These are phyloP conservation scores for Xylariaceae sp. DNA, from an alignment of 2,329 filamentous ascomycete genomes.

Conservation along the genomic window DNA sequence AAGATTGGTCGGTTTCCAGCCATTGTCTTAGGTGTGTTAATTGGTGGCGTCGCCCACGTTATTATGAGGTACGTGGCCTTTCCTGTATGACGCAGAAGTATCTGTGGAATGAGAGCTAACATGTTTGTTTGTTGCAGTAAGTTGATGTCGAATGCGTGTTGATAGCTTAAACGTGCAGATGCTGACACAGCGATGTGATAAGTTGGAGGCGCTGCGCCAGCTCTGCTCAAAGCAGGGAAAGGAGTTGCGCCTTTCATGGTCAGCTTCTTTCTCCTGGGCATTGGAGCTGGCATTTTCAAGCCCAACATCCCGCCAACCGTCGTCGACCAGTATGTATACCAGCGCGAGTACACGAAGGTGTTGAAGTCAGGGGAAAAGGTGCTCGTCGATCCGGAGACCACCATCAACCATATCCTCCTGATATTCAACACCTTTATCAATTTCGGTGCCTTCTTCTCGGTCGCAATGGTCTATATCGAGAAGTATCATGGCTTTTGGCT, in stretches of 20 bases:
- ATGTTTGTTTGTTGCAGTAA: slow-evolving; percentile 3
- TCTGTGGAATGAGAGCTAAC: slow-evolving; percentile 3
- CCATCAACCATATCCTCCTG: slow-evolving; percentile 40
- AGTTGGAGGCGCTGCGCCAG: slow-evolving; percentile 57
- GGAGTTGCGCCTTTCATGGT: slow-evolving; percentile 55
- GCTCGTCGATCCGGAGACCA: slow-evolving; percentile 43
- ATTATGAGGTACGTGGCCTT: slow-evolving; percentile 40
- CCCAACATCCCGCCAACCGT: slow-evolving; percentile 47
- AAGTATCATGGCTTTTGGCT: slow-evolving; percentile 59
- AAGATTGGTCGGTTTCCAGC: slow-evolving; percentile 63
- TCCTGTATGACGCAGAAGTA: too few relatives aligned
- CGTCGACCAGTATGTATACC: slow-evolving; percentile 40
- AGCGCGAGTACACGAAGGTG: slow-evolving; percentile 38
- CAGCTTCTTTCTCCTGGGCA: slow-evolving; percentile 59
- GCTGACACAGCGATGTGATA: slow-evolving; percentile 3
- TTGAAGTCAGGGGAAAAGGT: slow-evolving; percentile 41
- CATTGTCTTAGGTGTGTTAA: slow-evolving; percentile 49
- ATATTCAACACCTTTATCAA: slow-evolving; percentile 40
- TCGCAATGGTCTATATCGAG: slow-evolving; percentile 54
- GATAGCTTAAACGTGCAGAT: not conserved
- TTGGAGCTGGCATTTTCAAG: slow-evolving; percentile 69
- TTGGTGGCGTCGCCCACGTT: slow-evolving; percentile 59
- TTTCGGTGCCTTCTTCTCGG: slow-evolving; percentile 46
- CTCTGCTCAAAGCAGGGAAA: slow-evolving; percentile 43
- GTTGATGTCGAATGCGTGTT: not conserved